Evolutionary conservation across 1,284 basidiomycete genomes (phyloP).

Genomic region (Cystobasidium slooffiae): DNA sequence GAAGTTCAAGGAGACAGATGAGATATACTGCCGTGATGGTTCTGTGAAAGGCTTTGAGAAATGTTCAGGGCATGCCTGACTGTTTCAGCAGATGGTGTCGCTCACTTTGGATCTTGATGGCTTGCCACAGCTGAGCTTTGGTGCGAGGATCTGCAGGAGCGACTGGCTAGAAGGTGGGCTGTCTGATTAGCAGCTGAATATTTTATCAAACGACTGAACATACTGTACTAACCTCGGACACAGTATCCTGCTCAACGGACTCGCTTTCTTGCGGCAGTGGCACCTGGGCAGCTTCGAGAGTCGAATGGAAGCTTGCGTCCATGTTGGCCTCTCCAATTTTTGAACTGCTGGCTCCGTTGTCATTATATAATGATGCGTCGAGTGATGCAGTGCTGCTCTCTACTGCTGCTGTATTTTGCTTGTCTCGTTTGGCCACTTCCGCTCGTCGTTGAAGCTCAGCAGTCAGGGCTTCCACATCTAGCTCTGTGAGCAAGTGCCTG

Average conservation of each 20-base stretch:
- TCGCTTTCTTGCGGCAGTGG: slow-evolving; percentile 21
- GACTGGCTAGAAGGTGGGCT: background rate
- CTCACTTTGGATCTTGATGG: slow-evolving; percentile 78
- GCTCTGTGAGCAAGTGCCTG: slow-evolving; percentile 70
- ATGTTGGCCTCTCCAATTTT: background rate
- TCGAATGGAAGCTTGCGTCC: background rate
- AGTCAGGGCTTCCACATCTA: slow-evolving; percentile 82
- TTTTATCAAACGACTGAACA: background rate
- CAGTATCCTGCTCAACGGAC: background rate
- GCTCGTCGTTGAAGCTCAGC: slow-evolving; percentile 62
- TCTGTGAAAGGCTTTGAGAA: slow-evolving; percentile 71
- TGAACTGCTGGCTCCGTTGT: background rate
- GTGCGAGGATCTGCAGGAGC: slow-evolving; percentile 54
- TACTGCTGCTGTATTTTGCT: slow-evolving; percentile 1
- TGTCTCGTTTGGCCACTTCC: slow-evolving; percentile 29
- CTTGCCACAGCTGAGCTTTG: slow-evolving; percentile 77
- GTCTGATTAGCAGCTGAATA: background rate
- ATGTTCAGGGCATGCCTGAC: background rate
- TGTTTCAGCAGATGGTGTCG: slow-evolving; percentile 31
- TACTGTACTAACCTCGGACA: background rate
- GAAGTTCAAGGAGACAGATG: slow-evolving; percentile 74
- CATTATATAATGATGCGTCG: slow-evolving; percentile 4
- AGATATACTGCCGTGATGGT: slow-evolving; percentile 84
- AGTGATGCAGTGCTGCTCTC: slow-evolving; percentile 27
- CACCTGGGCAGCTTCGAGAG: slow-evolving; percentile 25